phyloP scores from a whole-genome alignment of 208 protist genomes.

The Trypanosoma vivax region DNA sequence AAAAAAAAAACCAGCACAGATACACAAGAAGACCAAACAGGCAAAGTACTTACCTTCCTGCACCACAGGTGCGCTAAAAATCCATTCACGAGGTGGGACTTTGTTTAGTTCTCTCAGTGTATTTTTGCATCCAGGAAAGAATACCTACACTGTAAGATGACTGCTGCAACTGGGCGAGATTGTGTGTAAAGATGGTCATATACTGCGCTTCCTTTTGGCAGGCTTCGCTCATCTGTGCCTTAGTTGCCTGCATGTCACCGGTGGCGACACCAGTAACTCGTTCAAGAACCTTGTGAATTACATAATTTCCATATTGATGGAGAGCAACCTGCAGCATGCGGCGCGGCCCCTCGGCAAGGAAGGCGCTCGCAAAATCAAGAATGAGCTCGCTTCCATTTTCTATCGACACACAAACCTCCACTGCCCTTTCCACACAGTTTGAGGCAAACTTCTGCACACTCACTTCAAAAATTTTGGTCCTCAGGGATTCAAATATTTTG shows the following conservation, averaged over 20 bases:
- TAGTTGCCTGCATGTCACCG: slow-evolving; percentile 13
- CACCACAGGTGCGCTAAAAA: no score
- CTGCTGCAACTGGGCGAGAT: neutral
- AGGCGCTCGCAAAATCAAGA: slow-evolving; percentile 34
- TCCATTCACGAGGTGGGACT: no score
- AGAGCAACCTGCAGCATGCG: slow-evolving; percentile 34
- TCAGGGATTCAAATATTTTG: slow-evolving; percentile 43
- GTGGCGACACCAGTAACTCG: slow-evolving; percentile 48
- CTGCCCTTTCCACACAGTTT: slow-evolving; percentile 72
- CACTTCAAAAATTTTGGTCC: slow-evolving; percentile 52
- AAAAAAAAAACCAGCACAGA: no score
- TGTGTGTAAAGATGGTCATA: slow-evolving; percentile 1
- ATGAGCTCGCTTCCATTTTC: slow-evolving; percentile 36
- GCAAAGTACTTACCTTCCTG: neutral
- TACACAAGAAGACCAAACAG: slow-evolving; percentile 12
- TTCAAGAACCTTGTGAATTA: slow-evolving; percentile 54
- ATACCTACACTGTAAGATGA: slow-evolving; percentile 6
- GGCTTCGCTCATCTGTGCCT: slow-evolving; percentile 25
- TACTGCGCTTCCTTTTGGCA: neutral
- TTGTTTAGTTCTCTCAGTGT: slow-evolving; percentile 6
- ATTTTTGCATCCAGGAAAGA: slow-evolving; percentile 6
- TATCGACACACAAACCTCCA: slow-evolving; percentile 30
- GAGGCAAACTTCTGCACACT: slow-evolving; percentile 72
- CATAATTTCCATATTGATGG: slow-evolving; percentile 75
- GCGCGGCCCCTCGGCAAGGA: slow-evolving; percentile 44